Percentiles rank a stretch among this genome's conserved stretches.
Evolutionary conservation across 164 flowering plant genomes (phyloP).

Genomic region (Liriodendron chinense): DNA sequence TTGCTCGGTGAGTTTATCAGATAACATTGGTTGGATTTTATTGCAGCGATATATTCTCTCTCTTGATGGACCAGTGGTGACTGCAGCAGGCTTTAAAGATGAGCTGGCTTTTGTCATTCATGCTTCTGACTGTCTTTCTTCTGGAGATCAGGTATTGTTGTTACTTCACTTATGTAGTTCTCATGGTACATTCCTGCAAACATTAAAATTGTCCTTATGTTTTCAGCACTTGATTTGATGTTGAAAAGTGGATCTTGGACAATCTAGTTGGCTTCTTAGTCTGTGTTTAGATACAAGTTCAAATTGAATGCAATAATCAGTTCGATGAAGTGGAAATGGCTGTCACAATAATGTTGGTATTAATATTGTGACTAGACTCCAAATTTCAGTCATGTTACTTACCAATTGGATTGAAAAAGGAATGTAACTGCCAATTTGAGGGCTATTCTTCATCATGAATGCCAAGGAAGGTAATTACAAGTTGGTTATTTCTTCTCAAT

Average conservation of each 20-base stretch:
- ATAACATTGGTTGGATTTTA: conserved; percentile 4
- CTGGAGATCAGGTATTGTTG: conserved; percentile 76
- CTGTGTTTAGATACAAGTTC: no score
- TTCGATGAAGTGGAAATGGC: neutral
- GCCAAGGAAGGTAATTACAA: no score
- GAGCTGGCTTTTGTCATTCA: conserved; percentile 84
- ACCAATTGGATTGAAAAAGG: no score
- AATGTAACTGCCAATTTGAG: no score
- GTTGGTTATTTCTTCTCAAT: no score
- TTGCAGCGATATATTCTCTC: conserved; percentile 77
- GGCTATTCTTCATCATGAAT: no score
- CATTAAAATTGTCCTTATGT: neutral
- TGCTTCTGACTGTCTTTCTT: conserved; percentile 64
- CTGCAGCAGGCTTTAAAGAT: conserved; percentile 81
- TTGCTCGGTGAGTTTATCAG: conserved; percentile 1
- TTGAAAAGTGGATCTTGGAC: neutral
- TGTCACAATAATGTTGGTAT: no score
- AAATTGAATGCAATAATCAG: neutral
- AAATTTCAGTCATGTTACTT: no score
- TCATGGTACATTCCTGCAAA: neutral
- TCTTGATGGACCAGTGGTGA: conserved; percentile 91
- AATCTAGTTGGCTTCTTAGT: no score
- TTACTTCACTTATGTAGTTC: neutral
- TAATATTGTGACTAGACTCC: no score
- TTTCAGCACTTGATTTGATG: neutral